Evolutionary conservation across 179 eudicot genomes (phyloP).

Genomic region (Silene noctiflora): DNA sequence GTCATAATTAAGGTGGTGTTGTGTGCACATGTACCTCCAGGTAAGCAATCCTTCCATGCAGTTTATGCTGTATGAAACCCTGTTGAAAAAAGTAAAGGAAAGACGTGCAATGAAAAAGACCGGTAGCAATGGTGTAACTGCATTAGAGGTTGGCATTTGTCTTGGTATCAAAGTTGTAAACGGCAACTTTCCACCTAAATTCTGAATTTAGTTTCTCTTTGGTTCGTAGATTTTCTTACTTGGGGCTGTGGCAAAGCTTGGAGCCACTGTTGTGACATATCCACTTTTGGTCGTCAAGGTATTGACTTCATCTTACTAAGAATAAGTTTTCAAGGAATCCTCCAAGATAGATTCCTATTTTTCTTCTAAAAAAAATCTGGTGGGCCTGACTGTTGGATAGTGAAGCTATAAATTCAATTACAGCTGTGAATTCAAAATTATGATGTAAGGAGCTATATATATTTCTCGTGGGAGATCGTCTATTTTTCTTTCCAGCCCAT

Average conservation of each 20-base stretch:
- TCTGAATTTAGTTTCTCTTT: constrained; percentile 11
- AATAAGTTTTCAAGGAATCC: neutral
- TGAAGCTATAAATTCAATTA: neutral
- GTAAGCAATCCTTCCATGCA: constrained; percentile 98
- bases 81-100: constrained; percentile 75
- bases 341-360: neutral
- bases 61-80: constrained; percentile 94
- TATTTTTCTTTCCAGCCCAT: too few species aligned
- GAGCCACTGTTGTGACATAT: constrained; percentile 96
- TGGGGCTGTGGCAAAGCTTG: constrained; percentile 96
- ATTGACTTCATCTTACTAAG: constrained; percentile 16
- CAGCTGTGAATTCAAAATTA: neutral
- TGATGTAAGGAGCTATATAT: neutral
- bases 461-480: too few species aligned
- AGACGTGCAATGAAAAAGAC: constrained; percentile 54
- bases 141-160: constrained; percentile 64
- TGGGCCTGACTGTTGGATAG: neutral
- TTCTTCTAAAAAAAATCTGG: neutral
- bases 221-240: constrained; percentile 71
- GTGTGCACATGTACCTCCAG: constrained; percentile 35
- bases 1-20: constrained; percentile 24
- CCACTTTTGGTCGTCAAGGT: constrained; percentile 96
- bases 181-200: neutral
- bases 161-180: neutral
- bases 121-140: constrained; percentile 56